Conservation (phyloP, 2,329 filamentous ascomycete genomes). For the Neonectria hederae region DNA sequence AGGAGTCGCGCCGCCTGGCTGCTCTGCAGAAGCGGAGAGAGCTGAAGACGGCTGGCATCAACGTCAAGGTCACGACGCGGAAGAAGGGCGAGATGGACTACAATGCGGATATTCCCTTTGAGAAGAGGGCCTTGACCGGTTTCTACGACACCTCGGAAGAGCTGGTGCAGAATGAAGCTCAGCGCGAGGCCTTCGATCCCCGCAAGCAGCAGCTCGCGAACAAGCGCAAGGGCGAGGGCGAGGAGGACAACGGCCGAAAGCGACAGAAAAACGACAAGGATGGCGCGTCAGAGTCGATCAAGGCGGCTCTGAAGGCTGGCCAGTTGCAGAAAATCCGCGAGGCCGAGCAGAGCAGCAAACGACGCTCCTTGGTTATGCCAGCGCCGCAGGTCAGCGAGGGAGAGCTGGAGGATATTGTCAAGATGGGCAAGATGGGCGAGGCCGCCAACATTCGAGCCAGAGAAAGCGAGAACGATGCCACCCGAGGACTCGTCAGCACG, state of each 20-base stretch:
- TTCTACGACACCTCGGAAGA: constrained; percentile 96
- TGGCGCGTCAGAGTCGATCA: constrained; percentile 78
- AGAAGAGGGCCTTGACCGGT: constrained; percentile 86
- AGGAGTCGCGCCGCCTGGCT: constrained; percentile 90
- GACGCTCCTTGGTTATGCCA: constrained; percentile 82
- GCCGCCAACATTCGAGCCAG: constrained; percentile 79
- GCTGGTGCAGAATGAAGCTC: constrained; percentile 79
- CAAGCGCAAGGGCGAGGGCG: constrained; percentile 95
- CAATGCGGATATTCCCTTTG: constrained; percentile 98
- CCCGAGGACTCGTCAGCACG: constrained; percentile 84
- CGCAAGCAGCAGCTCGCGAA: constrained; percentile 89
- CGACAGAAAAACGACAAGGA: constrained; percentile 89
- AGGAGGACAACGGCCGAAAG: constrained; percentile 83
- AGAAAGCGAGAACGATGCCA: constrained; percentile 84
- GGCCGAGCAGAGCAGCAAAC: constrained; percentile 96
- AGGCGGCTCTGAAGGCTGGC: constrained; percentile 90
- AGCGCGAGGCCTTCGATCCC: constrained; percentile 88
- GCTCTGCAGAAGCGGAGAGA: constrained; percentile 94
- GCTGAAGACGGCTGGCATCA: constrained; percentile 97
- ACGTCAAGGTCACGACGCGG: constrained; percentile 90
- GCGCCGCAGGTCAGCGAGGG: constrained; percentile 90
- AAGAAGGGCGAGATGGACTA: constrained; percentile 99
- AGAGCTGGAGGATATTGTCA: constrained; percentile 96
- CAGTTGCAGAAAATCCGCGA: constrained; percentile 95
- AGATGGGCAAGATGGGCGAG: constrained; percentile 96